Evolutionary conservation across 306 rosid species (phyloP), one percentile per base, ranked within the genome.

Genomic region (Mimosa pudica): DNA sequence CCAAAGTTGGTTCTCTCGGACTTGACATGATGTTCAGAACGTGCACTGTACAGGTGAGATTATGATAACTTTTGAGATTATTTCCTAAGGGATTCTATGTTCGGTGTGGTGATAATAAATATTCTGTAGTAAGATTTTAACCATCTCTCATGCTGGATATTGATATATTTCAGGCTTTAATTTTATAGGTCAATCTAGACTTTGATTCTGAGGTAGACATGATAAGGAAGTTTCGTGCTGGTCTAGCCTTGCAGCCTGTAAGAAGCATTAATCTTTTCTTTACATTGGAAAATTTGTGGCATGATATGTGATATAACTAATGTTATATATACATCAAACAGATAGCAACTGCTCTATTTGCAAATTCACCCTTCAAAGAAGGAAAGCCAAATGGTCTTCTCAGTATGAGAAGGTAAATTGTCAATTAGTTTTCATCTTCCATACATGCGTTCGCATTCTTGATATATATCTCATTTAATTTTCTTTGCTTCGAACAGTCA

Each of bases 11-110:
- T 68, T 81, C 99, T 11, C 97, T 96, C 33, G 99, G 98, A 78
- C 97, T 93, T 77, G 98, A 96, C 85, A 93, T 93, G 98, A 96
- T 93, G 99, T 91, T 93, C 87, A 89, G 99, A 88, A 96, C 99
- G 58, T 96, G 98, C 87, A 96, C 99, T 57, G 99, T 96, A 51
- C 99, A 96, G 97, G 99, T 93, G 84, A 84, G 86, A 79, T 13
- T 52, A 10, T 55, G 70, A 55, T 79, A 67, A 70, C 66, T 45
- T 72, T 36, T 73, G 62, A 67, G 75, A 73, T 72, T 55, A 63
- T 74, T 75, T 33, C 61, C 61, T 41, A 62, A 70, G 47, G 20
- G 24, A 52, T 75, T 57, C 48, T 54, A 49, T 81, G 71, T 75
- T 78, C 49, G 58, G 33, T 36, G 17, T 71, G 81, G 69, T 55